Conservation (phyloP, 2,329 filamentous ascomycete species). For the Leptographium radiaticola region DNA sequence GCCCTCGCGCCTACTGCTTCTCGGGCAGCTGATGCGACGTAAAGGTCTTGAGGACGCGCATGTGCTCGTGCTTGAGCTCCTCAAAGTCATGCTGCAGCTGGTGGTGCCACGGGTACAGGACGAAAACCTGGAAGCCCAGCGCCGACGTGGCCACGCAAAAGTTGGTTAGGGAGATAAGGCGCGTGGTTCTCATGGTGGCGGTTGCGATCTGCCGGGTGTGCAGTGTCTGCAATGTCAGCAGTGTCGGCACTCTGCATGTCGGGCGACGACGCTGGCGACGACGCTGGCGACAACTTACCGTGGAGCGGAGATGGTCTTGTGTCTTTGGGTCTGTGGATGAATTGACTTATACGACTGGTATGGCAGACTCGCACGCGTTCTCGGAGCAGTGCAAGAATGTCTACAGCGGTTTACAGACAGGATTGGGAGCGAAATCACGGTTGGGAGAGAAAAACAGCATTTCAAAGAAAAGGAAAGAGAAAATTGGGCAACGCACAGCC, state of each 20-base stretch:
- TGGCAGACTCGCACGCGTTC: background rate
- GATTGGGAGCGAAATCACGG: background rate
- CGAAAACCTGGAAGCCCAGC: slow-evolving; percentile 53
- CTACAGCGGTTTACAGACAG: background rate
- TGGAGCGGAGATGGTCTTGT: background rate
- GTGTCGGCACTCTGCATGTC: background rate
- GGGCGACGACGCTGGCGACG: no score
- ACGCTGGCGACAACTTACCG: background rate
- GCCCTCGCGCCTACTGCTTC: background rate
- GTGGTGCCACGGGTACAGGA: slow-evolving; percentile 59
- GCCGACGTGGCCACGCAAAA: slow-evolving; percentile 53
- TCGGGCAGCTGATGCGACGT: background rate
- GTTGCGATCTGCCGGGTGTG: background rate
- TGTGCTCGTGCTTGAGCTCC: slow-evolving; percentile 43
- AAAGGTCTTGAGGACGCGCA: slow-evolving; percentile 22
- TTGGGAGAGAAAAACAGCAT: background rate
- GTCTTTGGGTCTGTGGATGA: background rate
- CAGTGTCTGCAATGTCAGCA: background rate
- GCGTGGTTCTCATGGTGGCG: slow-evolving; percentile 21
- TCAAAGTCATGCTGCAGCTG: slow-evolving; percentile 50
- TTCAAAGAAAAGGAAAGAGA: background rate
- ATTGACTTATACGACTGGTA: background rate
- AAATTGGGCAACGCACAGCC: background rate
- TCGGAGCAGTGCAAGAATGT: background rate
- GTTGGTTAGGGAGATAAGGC: slow-evolving; percentile 46